Percentiles rank a stretch among this genome's conserved stretches.
Evolutionary conservation across 2,329 filamentous ascomycete genomes (phyloP).

Genomic region (Diaporthe nobilis): DNA sequence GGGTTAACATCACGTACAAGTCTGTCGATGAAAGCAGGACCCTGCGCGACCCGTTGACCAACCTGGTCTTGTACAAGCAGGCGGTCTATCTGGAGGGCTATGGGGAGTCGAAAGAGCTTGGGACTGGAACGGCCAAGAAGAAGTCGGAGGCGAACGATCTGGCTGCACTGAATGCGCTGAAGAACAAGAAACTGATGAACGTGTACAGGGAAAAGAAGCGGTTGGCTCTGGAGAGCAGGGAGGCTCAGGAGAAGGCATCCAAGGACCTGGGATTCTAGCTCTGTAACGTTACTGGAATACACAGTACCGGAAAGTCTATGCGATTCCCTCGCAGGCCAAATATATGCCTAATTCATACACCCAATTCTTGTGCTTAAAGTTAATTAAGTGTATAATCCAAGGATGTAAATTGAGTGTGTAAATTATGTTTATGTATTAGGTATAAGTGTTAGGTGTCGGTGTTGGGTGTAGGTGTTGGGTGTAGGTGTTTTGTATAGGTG

Average conservation of each 20-base stretch:
- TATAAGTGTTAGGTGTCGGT: too few relatives aligned
- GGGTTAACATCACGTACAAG: conserved; percentile 39
- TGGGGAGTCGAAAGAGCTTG: conserved; percentile 75
- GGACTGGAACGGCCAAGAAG: conserved; percentile 72
- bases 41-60: conserved; percentile 67
- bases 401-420: too few relatives aligned
- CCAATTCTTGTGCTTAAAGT: too few relatives aligned
- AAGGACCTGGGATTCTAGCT: conserved; percentile 33
- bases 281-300: not conserved
- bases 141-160: conserved; percentile 79
- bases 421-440: too few relatives aligned
- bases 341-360: not conserved
- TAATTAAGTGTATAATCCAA: too few relatives aligned
- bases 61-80: conserved; percentile 72
- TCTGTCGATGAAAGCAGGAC: conserved; percentile 55
- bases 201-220: conserved; percentile 63
- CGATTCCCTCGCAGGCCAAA: not conserved
- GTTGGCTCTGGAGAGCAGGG: conserved; percentile 30
- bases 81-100: conserved; percentile 77
- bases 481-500: too few relatives aligned
- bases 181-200: conserved; percentile 75
- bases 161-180: conserved; percentile 75
- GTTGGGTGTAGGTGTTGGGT: too few relatives aligned
- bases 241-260: conserved; percentile 36
- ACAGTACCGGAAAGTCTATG: not conserved